phyloP scores from a whole-genome alignment of 495 filamentous ascomycete species.

The Lasiosphaeria hispida region DNA sequence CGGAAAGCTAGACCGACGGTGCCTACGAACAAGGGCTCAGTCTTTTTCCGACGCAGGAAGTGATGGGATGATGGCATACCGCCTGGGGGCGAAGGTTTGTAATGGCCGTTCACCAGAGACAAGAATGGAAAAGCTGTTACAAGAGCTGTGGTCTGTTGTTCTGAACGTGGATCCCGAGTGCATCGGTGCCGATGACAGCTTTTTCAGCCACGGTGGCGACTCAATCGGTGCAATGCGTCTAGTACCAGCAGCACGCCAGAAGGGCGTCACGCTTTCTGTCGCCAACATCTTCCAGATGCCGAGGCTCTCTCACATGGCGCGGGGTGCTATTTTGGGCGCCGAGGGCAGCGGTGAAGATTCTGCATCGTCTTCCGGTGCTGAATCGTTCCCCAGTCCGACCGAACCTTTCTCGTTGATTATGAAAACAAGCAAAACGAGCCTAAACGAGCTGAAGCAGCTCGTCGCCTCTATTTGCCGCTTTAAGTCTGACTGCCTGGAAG shows the following conservation, averaged over 20 bases:
- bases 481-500: slow-evolving; percentile 31
- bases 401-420: slow-evolving; percentile 18
- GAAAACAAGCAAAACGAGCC: not conserved
- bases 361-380: not conserved
- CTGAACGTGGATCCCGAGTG: slow-evolving; percentile 23
- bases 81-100: not conserved
- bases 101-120: slow-evolving; percentile 13
- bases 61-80: slow-evolving; percentile 13
- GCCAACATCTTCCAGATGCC: slow-evolving; percentile 49
- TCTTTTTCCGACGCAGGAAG: not conserved
- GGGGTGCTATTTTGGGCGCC: not conserved
- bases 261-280: slow-evolving; percentile 53
- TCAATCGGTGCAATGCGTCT: slow-evolving; percentile 69
- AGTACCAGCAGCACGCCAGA: slow-evolving; percentile 52
- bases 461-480: slow-evolving; percentile 24
- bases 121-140: slow-evolving; percentile 26
- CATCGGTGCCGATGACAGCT: slow-evolving; percentile 57
- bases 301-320: slow-evolving; percentile 47
- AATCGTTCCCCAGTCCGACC: slow-evolving; percentile 3
- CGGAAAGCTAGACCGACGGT: slow-evolving; percentile 48
- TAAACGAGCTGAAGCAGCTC: slow-evolving; percentile 2
- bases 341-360: not conserved
- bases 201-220: slow-evolving; percentile 66
- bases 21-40: slow-evolving; percentile 16
- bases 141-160: slow-evolving; percentile 30